Evolutionary conservation across 768 basidiomycete genomes (phyloP).

Genomic region (Tylopilus vinaceipallidus): DNA sequence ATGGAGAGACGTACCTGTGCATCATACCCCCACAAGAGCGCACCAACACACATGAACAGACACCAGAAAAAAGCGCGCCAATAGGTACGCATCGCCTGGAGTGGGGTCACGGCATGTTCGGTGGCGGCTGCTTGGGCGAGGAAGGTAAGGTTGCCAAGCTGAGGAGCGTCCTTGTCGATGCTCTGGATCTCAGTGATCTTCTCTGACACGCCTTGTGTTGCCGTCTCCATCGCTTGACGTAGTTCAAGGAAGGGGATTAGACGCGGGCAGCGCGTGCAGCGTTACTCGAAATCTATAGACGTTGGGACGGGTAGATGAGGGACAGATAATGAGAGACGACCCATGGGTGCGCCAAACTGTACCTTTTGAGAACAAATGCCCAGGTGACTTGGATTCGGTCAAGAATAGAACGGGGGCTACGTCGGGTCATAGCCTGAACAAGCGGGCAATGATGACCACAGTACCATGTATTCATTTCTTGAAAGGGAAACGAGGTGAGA

Average conservation of each 20-base stretch:
- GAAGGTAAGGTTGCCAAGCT: constrained; percentile 13
- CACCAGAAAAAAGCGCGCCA: constrained; percentile 29
- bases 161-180: constrained; percentile 7
- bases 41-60: constrained; percentile 23
- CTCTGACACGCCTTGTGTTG: not conserved
- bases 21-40: constrained; percentile 28
- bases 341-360: not conserved
- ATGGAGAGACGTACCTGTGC: constrained; percentile 16
- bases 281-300: not conserved
- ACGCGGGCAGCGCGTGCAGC: not conserved
- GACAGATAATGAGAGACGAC: not conserved
- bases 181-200: constrained; percentile 4
- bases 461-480: not conserved
- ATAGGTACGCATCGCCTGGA: constrained; percentile 20
- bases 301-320: not conserved
- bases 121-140: constrained; percentile 22
- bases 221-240: constrained; percentile 5
- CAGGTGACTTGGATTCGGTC: no score
- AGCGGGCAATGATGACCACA: not conserved
- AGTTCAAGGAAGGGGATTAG: not conserved
- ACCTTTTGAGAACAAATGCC: not conserved
- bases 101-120: constrained; percentile 19
- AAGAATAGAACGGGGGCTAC: not conserved
- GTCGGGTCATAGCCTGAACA: not conserved
- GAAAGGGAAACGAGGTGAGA: no score